These are phyloP conservation scores for Collariella sp. DNA, from an alignment of 495 filamentous ascomycete genomes.

Conservation along the genomic window DNA sequence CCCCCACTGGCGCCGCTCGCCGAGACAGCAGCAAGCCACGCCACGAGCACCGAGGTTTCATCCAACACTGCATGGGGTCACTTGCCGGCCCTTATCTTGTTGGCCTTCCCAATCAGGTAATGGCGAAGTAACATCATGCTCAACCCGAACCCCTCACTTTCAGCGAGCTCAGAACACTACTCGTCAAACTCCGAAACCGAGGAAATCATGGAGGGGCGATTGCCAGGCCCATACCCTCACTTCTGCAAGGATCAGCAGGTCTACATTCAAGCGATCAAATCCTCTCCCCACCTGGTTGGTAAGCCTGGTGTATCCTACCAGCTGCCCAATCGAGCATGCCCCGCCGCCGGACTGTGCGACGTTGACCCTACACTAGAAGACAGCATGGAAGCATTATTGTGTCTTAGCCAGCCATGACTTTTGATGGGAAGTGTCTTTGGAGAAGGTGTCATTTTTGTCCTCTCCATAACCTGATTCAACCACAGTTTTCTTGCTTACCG, in stretches of 20 bases:
- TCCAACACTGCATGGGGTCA: conserved; percentile 7
- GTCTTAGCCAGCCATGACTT: not conserved
- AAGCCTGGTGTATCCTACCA: not conserved
- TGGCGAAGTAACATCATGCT: conserved; percentile 10
- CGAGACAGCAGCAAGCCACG: not conserved
- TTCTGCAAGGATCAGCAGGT: not conserved
- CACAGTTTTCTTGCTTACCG: not conserved
- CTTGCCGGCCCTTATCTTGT: conserved; percentile 15
- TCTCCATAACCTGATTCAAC: not conserved
- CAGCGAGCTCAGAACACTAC: not conserved
- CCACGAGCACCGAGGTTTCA: conserved; percentile 2
- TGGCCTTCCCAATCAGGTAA: conserved; percentile 19
- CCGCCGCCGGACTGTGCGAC: not conserved
- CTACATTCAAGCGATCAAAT: not conserved
- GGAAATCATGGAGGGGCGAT: not conserved
- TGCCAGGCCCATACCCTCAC: not conserved
- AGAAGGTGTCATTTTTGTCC: conserved; percentile 1
- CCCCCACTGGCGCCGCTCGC: not conserved
- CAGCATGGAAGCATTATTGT: not conserved
- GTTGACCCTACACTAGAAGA: not conserved
- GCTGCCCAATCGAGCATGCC: conserved; percentile 7
- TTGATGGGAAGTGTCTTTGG: not conserved
- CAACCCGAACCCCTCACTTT: not conserved
- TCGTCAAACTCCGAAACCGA: not conserved
- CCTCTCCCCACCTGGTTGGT: not conserved